Percentiles rank a stretch among this genome's conserved stretches.
phyloP scores from a whole-genome alignment of 2,329 filamentous ascomycete species.

The Tolypocladium endophyticum region DNA sequence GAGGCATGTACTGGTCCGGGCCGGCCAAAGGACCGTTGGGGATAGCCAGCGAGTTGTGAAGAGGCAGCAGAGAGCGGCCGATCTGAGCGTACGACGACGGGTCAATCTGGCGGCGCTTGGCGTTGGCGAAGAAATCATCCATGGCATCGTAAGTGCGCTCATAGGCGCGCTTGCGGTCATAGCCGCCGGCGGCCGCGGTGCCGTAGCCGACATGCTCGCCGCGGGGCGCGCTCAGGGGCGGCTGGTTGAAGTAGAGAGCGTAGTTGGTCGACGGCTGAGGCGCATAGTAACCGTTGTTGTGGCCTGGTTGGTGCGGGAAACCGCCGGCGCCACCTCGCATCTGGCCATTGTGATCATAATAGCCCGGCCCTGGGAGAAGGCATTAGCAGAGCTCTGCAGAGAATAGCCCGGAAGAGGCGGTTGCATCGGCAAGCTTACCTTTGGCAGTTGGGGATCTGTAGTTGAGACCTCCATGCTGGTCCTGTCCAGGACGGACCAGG shows the following conservation, averaged over 20 bases:
- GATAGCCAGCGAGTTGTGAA: slow-evolving; percentile 61
- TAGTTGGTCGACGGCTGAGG: slow-evolving; percentile 46
- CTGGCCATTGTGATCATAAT: slow-evolving; percentile 56
- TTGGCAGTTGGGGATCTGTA: slow-evolving; percentile 45
- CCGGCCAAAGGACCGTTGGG: slow-evolving; percentile 37
- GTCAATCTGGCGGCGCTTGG: slow-evolving; percentile 86
- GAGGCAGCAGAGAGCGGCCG: slow-evolving; percentile 73
- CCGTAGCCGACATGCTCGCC: slow-evolving; percentile 56
- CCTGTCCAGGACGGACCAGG: slow-evolving; percentile 41
- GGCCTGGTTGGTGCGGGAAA: slow-evolving; percentile 47
- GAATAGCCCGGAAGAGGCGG: not conserved
- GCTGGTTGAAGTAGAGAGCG: slow-evolving; percentile 70
- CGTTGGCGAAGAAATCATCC: slow-evolving; percentile 87
- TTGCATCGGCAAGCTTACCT: slow-evolving; percentile 28
- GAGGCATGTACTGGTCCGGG: slow-evolving; percentile 44
- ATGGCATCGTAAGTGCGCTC: slow-evolving; percentile 82
- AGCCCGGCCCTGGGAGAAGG: slow-evolving; percentile 37
- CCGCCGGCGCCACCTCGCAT: slow-evolving; percentile 46
- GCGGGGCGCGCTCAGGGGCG: slow-evolving; percentile 41
- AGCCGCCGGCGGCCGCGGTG: slow-evolving; percentile 36
- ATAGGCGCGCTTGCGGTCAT: slow-evolving; percentile 72
- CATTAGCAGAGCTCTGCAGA: slow-evolving; percentile 1
- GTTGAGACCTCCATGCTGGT: slow-evolving; percentile 40
- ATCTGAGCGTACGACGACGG: slow-evolving; percentile 84
- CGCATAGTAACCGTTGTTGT: slow-evolving; percentile 45